phyloP scores from a whole-genome alignment of 805 yeast species.

The Zygosaccharomyces rouxii region DNA sequence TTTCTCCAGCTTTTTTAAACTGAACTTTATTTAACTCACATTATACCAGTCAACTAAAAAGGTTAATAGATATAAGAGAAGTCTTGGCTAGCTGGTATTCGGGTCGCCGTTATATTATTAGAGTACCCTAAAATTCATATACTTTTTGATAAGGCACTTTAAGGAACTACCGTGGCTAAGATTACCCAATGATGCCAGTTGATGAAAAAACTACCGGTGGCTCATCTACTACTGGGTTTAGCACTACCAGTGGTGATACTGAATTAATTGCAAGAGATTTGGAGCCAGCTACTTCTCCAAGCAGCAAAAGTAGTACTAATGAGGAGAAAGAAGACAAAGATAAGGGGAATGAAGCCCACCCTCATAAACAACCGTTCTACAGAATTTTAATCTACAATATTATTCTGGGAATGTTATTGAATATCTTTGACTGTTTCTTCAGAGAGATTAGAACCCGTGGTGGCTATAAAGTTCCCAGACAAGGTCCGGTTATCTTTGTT shows the following conservation, averaged over 20 bases:
- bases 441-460: constrained; percentile 88
- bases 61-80: not conserved
- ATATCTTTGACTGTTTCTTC: constrained; percentile 65
- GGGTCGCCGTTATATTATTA: not conserved
- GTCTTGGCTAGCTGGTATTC: not conserved
- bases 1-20: not conserved
- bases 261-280: not conserved
- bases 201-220: not conserved
- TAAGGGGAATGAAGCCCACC: constrained; percentile 15
- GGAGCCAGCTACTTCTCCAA: not conserved
- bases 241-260: not conserved
- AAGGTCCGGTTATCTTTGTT: constrained; percentile 86
- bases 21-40: not conserved
- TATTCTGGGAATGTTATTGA: constrained; percentile 45
- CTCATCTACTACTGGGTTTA: not conserved
- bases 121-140: not conserved
- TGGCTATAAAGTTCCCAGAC: constrained; percentile 61
- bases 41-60: not conserved
- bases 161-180: not conserved
- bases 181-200: not conserved
- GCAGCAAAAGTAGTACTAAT: not conserved
- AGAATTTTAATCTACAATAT: constrained; percentile 47
- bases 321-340: not conserved
- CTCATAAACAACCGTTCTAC: constrained; percentile 38
- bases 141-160: not conserved